Evolutionary conservation across 208 protist genomes (phyloP).

Genomic region (Trypanosoma conorhini): DNA sequence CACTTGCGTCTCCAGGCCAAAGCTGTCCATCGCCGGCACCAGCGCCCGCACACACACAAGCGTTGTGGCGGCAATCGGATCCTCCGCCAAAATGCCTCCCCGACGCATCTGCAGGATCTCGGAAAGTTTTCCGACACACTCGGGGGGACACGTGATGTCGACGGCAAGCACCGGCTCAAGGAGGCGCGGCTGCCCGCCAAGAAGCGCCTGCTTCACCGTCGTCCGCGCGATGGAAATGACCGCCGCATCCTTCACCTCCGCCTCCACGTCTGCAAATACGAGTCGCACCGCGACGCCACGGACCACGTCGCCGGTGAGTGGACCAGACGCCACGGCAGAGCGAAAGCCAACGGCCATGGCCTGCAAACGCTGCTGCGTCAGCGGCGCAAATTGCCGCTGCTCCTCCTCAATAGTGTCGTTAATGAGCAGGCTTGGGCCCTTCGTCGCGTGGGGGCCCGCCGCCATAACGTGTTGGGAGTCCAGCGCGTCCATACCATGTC

Average conservation of each 20-base stretch:
- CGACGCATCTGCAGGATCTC: conserved; percentile 91
- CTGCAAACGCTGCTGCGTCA: conserved; percentile 89
- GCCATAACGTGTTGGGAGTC: conserved; percentile 94
- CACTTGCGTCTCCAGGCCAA: conserved; percentile 99
- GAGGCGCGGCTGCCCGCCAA: conserved; percentile 95
- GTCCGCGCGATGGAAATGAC: conserved; percentile 90
- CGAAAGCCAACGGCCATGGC: conserved; percentile 88
- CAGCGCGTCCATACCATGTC: conserved; percentile 97
- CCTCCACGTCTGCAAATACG: conserved; percentile 54
- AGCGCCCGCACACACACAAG: conserved; percentile 93
- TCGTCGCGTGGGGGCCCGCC: conserved; percentile 86
- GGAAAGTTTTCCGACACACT: conserved; percentile 81
- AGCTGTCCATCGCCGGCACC: conserved; percentile 99
- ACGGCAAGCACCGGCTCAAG: conserved; percentile 98
- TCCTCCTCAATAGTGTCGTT: conserved; percentile 96
- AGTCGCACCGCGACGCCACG: conserved; percentile 58
- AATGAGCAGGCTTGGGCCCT: conserved; percentile 96
- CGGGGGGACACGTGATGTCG: conserved; percentile 93
- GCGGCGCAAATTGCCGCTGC: conserved; percentile 27
- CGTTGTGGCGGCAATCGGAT: conserved; percentile 96
- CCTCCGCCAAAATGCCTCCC: conserved; percentile 90
- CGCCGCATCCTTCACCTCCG: conserved; percentile 33
- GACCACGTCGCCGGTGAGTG: conserved; percentile 97
- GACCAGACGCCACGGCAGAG: conserved; percentile 88
- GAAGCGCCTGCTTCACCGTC: conserved; percentile 94